Conservation (phyloP, 805 yeast species). For the Starmerella floris region DNA sequence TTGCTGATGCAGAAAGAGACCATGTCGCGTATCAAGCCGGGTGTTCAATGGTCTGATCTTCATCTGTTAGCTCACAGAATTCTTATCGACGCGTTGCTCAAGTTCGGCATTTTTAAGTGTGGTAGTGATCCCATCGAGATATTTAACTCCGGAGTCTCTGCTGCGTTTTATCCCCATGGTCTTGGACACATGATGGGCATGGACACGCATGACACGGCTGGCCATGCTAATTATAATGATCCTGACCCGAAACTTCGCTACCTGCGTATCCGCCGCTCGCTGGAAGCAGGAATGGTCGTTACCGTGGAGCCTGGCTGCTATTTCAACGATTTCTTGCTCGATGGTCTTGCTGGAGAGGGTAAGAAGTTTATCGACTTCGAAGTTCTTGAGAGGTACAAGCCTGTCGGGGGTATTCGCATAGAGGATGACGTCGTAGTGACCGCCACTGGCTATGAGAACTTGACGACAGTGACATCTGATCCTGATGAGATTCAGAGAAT, state of each 20-base stretch:
- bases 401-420: conserved; percentile 93
- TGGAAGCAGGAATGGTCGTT: conserved; percentile 67
- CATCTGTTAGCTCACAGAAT: conserved; percentile 71
- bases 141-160: conserved; percentile 54
- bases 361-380: conserved; percentile 47
- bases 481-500: conserved; percentile 69
- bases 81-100: conserved; percentile 53
- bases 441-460: conserved; percentile 58
- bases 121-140: conserved; percentile 47
- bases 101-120: conserved; percentile 59
- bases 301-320: conserved; percentile 94
- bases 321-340: conserved; percentile 70
- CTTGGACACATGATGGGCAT: conserved; percentile 85
- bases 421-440: conserved; percentile 87
- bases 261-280: conserved; percentile 63
- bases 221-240: conserved; percentile 73
- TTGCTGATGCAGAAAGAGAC: conserved; percentile 67
- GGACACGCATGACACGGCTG: conserved; percentile 96
- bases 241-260: conserved; percentile 62
- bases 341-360: conserved; percentile 26
- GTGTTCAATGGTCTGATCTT: conserved; percentile 70
- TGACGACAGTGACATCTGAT: conserved; percentile 74
- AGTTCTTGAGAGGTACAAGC: conserved; percentile 63
- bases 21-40: conserved; percentile 64
- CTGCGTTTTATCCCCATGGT: conserved; percentile 88